Evolutionary conservation across 1,284 basidiomycete genomes (phyloP), one percentile per base, ranked within the genome.

Genomic region (Earliella scabrosa): DNA sequence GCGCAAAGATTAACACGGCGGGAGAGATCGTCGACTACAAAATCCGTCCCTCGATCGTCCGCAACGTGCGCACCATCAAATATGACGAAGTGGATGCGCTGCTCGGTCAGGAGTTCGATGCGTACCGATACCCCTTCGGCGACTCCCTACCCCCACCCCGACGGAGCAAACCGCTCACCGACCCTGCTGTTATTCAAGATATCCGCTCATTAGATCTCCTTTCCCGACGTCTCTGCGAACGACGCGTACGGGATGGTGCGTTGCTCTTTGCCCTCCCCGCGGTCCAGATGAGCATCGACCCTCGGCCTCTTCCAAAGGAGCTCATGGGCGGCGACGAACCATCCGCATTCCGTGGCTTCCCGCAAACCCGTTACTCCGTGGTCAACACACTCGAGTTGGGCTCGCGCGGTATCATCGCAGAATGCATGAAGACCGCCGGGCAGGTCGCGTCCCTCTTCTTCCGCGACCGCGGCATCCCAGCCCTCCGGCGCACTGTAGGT

Each of bases 371-470:
- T 24, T 90, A 86, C 64, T 68, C 67, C 9, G 77, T 86, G 0
- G 53, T 64, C 0, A 50, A 56, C 3, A 53, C 59, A 5, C 58
- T 65, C 11, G 77, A 78, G 23, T 35, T 38, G 2, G 83, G 84
- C 11, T 62, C 86, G 6, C 79, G 79, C 14, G 67, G 70, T 36
- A 69, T 95, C 45, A 86, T 99, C 6, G 78, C 88, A 0, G 95
- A 98, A 71, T 77, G 82, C 66, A 97, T 97, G 92, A 88, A 95
- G 63, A 69, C 91, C 11, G 94, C 93, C 0, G 88, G 88, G 53
- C 83, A 90, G 1, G 78, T 89, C 2, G 90, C 90, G 1, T 97
- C 93, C 16, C 74, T 75, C 32, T 96, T 91, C 73, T 86, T 85
- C 51, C 63, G 71, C 20, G 85, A 92, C 14, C 81, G 79, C 20